Evolutionary conservation across 768 basidiomycete genomes (phyloP).

Genomic region (Mrakia frigida): DNA sequence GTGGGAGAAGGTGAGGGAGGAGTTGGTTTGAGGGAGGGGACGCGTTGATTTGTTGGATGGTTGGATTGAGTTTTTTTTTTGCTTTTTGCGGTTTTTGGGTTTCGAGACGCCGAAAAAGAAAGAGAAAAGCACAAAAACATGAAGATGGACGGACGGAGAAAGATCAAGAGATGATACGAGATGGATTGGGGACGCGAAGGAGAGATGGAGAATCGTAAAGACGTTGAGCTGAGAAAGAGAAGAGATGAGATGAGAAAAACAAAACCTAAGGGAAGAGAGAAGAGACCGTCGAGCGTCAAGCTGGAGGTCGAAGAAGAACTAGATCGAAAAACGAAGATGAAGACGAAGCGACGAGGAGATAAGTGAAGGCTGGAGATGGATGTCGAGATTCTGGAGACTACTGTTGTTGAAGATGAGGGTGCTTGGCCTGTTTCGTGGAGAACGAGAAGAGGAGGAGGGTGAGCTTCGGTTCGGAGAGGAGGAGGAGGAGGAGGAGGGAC

Average conservation of each 20-base stretch:
- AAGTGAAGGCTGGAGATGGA: neutral
- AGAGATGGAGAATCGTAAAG: neutral
- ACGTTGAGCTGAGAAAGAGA: neutral
- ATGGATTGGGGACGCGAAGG: neutral
- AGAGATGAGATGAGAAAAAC: neutral
- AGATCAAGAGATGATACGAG: neutral
- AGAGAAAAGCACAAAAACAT: neutral
- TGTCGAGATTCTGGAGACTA: neutral
- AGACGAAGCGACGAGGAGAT: neutral
- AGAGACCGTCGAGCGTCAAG: neutral
- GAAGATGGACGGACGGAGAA: neutral
- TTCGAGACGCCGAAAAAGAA: neutral
- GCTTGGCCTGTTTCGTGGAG: neutral
- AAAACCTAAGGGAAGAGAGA: neutral
- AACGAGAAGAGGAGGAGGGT: neutral
- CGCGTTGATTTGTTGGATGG: neutral
- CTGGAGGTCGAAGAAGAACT: too few species aligned
- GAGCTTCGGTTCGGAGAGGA: too few species aligned
- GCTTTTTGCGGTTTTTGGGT: too few species aligned
- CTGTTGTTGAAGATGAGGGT: neutral
- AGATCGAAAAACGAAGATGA: neutral
- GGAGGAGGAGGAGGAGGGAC: neutral
- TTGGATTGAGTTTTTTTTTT: neutral
- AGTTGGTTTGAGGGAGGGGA: neutral
- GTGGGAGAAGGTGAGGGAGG: neutral